Conservation (phyloP, 2,329 filamentous ascomycete genomes). For the Ophiocordyceps camponoti-floridani region DNA sequence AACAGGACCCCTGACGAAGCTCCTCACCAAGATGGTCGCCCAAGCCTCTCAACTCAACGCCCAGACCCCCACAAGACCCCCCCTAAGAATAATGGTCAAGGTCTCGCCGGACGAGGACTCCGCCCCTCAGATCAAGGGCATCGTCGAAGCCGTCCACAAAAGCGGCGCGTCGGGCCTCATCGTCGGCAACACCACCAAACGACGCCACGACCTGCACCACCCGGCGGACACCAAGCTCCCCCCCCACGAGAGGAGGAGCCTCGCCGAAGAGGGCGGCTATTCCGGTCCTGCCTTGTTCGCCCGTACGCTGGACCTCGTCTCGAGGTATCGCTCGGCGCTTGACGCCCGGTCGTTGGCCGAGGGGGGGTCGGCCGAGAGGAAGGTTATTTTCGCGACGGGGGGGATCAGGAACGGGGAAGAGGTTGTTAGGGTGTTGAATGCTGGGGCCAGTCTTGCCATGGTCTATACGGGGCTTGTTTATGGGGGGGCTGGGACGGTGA, state of each 20-base stretch:
- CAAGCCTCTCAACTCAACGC: too few species aligned
- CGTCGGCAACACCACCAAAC: constrained; percentile 91
- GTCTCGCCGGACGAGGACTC: constrained; percentile 91
- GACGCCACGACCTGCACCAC: constrained; percentile 51
- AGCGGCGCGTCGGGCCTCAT: constrained; percentile 90
- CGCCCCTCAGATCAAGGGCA: constrained; percentile 67
- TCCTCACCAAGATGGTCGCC: constrained; percentile 66
- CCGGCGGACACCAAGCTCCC: constrained; percentile 49
- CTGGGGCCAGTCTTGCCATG: constrained; percentile 81
- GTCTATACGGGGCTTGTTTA: constrained; percentile 66
- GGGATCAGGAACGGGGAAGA: constrained; percentile 82
- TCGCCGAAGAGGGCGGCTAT: constrained; percentile 72
- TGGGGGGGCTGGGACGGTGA: constrained; percentile 44
- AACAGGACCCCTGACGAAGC: constrained; percentile 60
- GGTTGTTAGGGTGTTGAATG: constrained; percentile 65
- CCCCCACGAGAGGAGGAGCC: constrained; percentile 42
- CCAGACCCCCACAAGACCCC: constrained; percentile 43
- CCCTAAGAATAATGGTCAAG: constrained; percentile 77
- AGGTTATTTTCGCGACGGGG: constrained; percentile 84
- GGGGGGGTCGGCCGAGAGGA: constrained; percentile 28
- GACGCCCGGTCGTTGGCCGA: constrained; percentile 25
- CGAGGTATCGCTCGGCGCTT: constrained; percentile 55
- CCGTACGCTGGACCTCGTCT: constrained; percentile 61
- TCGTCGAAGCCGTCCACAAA: constrained; percentile 66
- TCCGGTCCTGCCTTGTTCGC: constrained; percentile 82